A percentile compares a stretch with the other conserved stretches of the same genome.
These are phyloP conservation scores for Clathrospora elynae DNA, from an alignment of 2,329 filamentous ascomycete species.

Conservation along the genomic window DNA sequence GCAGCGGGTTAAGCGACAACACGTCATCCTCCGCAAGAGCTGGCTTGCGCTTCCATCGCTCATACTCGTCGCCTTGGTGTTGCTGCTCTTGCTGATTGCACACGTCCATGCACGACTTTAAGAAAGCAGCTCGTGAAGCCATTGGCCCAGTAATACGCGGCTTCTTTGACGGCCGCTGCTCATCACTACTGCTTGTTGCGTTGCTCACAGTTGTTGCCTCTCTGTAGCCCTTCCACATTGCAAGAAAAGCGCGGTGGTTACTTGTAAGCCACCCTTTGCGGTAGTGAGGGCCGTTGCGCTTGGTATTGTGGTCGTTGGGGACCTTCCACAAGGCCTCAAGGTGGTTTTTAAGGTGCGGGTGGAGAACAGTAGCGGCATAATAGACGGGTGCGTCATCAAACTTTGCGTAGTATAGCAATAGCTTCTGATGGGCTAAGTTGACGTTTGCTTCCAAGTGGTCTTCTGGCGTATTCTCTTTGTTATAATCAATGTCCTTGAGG, in stretches of 20 bases:
- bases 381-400: slow-evolving; percentile 6
- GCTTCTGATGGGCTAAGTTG: slow-evolving; percentile 3
- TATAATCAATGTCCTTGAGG: slow-evolving; percentile 3
- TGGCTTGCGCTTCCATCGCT: not conserved
- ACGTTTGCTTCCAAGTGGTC: slow-evolving; percentile 5
- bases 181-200: not conserved
- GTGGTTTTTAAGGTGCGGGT: no score
- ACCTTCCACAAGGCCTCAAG: not conserved
- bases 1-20: not conserved
- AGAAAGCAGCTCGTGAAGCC: not conserved
- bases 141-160: not conserved
- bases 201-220: not conserved
- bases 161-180: not conserved
- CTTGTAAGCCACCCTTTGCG: not conserved
- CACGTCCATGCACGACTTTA: not conserved
- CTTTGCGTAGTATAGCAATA: slow-evolving; percentile 3
- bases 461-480: slow-evolving; percentile 3
- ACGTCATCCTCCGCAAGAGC: slow-evolving; percentile 1
- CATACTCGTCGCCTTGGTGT: not conserved
- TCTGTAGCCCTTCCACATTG: not conserved
- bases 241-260: not conserved
- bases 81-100: not conserved
- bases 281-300: not conserved
- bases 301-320: not conserved
- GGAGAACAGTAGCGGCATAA: slow-evolving; percentile 5